Evolutionary conservation across 306 rosid genomes (phyloP), one percentile per base, ranked within the genome.

Genomic region (Quercus agrifolia): DNA sequence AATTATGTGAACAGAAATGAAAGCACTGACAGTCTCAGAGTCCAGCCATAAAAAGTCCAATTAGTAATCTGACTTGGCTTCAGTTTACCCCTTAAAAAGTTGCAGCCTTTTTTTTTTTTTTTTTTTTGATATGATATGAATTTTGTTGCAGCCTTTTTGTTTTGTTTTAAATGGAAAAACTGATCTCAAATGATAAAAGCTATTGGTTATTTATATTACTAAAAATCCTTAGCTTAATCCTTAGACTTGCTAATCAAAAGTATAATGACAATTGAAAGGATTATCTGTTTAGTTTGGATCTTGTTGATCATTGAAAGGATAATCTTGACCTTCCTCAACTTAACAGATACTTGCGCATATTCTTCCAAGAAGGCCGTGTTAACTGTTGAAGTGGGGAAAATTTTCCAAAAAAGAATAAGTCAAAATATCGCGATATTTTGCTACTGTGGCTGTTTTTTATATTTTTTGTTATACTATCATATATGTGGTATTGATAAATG

Each of bases 381-480:
- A 15, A 58, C n/a, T 27, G 62, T 57, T 52, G 4, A 28, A 28
- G 35, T 71, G n/a, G 46, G 68, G 23, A 38, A 68, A 23, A 28
- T 35, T 71, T 73, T 54, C 70, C 38, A 8, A 49, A 68, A 8
- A 49, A 68, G 5, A 56, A 68, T 64, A 55, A 57, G 78, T 77
- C 56, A 77, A 78, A 56, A 33, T 56, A 17, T 74, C 27, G 38
- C 10, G 70, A 38, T 51, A 35, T 14, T 70, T 28, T 25, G 21
- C 71, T 79, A 76, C 51, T 82, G 66, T 73, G 72, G 77, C 56
- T 70, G 28, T 52, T 72, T 23, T 52, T 79, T 35, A 7, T 38
- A 38, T 38, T 7, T 38, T 38, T 1, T 38, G 46, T 5, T 67
- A 3, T 35, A 19, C 27, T 46, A 20, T n/a, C 21, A 18, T n/a